Conservation (phyloP, 179 eudicot genomes). For the Silene noctiflora region DNA sequence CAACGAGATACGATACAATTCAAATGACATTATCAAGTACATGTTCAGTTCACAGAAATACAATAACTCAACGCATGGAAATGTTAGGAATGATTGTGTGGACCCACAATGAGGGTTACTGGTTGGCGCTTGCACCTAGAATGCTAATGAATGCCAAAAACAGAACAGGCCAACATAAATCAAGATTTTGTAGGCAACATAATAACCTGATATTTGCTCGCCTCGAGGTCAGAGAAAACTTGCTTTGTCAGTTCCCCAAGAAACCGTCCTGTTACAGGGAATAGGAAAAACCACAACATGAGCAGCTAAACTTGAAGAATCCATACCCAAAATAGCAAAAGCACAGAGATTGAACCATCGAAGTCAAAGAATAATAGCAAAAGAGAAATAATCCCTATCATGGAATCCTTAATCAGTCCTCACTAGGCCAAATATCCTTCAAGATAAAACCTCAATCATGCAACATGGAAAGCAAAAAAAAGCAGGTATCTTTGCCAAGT, state of each 20-base stretch:
- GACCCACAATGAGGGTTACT: neutral
- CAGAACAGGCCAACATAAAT: neutral
- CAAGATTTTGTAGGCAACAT: neutral
- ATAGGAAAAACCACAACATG: constrained; percentile 8
- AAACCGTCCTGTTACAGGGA: constrained; percentile 70
- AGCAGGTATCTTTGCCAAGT: neutral
- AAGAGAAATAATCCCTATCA: neutral
- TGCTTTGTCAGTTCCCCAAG: constrained; percentile 96
- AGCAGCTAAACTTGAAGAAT: neutral
- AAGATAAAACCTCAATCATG: neutral
- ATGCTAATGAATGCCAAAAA: neutral
- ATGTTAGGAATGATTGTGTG: neutral
- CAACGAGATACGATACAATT: neutral
- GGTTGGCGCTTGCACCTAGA: neutral
- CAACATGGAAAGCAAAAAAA: neutral
- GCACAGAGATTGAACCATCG: neutral
- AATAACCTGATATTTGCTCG: constrained; percentile 97
- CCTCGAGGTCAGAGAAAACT: constrained; percentile 79
- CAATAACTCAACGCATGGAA: neutral
- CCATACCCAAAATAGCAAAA: neutral
- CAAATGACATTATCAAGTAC: constrained; percentile 5
- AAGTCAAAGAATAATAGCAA: neutral
- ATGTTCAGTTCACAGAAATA: neutral
- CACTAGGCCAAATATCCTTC: neutral
- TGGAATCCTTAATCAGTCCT: neutral